Conservation (phyloP, 768 basidiomycete genomes). For the Suillus brevipes region DNA sequence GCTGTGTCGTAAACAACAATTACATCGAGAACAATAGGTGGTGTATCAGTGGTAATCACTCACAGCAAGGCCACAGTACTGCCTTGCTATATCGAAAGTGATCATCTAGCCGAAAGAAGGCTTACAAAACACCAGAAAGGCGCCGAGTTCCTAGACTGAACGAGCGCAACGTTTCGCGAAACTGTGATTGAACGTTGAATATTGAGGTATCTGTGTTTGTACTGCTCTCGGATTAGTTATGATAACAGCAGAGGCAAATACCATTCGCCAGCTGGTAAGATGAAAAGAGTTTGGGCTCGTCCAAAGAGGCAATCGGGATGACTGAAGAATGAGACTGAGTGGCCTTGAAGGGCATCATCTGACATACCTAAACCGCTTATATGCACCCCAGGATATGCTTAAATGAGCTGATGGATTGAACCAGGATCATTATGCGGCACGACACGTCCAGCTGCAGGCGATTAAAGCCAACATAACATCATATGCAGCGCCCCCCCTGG, state of each 20-base stretch:
- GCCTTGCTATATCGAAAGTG: not conserved
- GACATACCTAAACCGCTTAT: too few species aligned
- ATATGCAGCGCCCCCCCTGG: not conserved
- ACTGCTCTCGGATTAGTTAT: conserved; percentile 28
- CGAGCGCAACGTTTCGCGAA: conserved; percentile 36
- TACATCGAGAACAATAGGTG: not conserved
- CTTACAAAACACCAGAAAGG: conserved; percentile 16
- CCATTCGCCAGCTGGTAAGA: conserved; percentile 30
- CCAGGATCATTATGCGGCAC: too few species aligned
- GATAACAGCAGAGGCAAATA: conserved; percentile 13
- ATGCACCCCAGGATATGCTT: too few species aligned
- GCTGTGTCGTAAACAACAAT: conserved; percentile 39
- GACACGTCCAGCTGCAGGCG: not conserved
- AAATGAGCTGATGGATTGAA: not conserved
- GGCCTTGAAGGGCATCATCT: too few species aligned
- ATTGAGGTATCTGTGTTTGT: conserved; percentile 39
- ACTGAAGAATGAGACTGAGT: too few species aligned
- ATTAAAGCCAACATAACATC: not conserved
- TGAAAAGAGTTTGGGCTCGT: too few species aligned
- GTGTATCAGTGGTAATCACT: conserved; percentile 3
- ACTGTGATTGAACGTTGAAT: conserved; percentile 32
- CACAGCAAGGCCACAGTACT: conserved; percentile 46
- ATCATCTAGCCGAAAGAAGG: not conserved
- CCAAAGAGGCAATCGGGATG: too few species aligned
- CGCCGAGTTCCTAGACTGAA: conserved; percentile 33